These are phyloP conservation scores for Epichloe sibirici DNA, from an alignment of 2,329 filamentous ascomycete species.

Conservation along the genomic window DNA sequence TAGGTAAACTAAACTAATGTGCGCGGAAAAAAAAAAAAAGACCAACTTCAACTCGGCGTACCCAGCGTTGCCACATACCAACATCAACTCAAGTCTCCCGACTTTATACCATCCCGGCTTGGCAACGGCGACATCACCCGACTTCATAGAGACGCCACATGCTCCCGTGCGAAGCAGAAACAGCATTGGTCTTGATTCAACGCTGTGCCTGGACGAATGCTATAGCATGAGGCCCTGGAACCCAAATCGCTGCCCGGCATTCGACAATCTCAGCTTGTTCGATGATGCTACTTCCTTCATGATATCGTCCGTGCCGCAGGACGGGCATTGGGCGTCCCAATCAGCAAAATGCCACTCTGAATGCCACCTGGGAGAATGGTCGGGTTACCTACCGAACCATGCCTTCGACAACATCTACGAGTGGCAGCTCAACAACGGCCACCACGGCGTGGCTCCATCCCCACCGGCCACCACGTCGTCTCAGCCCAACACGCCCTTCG, in stretches of 20 bases:
- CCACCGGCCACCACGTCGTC: no score
- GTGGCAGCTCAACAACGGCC: no score
- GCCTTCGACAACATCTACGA: background rate
- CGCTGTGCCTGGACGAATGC: background rate
- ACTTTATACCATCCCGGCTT: background rate
- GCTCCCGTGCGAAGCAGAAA: no score
- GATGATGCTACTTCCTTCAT: background rate
- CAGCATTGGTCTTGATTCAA: no score
- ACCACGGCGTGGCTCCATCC: no score
- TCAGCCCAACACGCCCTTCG: no score
- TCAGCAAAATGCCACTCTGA: background rate
- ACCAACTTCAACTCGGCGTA: background rate
- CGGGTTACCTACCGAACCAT: background rate
- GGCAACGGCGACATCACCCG: background rate
- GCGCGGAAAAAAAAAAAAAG: background rate
- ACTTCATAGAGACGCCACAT: background rate
- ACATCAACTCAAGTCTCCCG: background rate
- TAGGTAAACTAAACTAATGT: background rate
- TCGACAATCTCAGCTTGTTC: no score
- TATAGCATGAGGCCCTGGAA: background rate
- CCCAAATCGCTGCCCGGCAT: background rate
- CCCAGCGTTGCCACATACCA: background rate
- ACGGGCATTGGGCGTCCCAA: background rate
- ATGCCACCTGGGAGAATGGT: background rate
- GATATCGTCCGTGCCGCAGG: background rate